A percentile compares a stretch with the other conserved stretches of the same genome.
Conservation (phyloP, 2,329 filamentous ascomycete genomes). For the Penicillium sp. region DNA sequence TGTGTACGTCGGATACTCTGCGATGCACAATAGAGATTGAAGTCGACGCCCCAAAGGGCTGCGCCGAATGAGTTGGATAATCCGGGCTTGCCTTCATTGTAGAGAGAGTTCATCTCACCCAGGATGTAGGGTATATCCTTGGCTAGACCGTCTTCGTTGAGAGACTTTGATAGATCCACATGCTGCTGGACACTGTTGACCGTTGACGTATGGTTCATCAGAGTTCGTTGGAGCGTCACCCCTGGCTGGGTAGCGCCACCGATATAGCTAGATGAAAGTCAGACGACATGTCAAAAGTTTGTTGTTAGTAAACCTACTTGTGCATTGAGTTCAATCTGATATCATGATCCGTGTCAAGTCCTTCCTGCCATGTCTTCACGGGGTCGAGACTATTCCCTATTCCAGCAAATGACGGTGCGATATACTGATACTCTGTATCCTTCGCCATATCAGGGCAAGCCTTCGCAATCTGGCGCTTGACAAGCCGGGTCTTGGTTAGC, state of each 20-base stretch:
- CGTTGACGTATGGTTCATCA: conserved; percentile 64
- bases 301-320: conserved; percentile 50
- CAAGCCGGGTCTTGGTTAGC: conserved; percentile 55
- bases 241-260: conserved; percentile 59
- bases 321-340: conserved; percentile 59
- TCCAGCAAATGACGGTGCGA: conserved; percentile 61
- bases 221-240: conserved; percentile 61
- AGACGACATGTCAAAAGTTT: background rate
- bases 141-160: conserved; percentile 35
- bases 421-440: conserved; percentile 49
- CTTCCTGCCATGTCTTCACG: conserved; percentile 53
- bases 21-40: conserved; percentile 59
- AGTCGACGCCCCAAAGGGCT: conserved; percentile 65
- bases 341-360: conserved; percentile 50
- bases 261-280: conserved; percentile 55
- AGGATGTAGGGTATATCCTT: conserved; percentile 54
- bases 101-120: conserved; percentile 64
- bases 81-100: conserved; percentile 61
- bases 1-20: conserved; percentile 59
- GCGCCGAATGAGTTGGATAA: conserved; percentile 66
- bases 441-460: conserved; percentile 53
- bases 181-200: conserved; percentile 51
- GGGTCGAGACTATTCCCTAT: conserved; percentile 54
- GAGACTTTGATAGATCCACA: conserved; percentile 47
- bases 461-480: conserved; percentile 47